phyloP scores from a whole-genome alignment of 768 basidiomycete genomes.

The Ephemerocybe angulata region DNA sequence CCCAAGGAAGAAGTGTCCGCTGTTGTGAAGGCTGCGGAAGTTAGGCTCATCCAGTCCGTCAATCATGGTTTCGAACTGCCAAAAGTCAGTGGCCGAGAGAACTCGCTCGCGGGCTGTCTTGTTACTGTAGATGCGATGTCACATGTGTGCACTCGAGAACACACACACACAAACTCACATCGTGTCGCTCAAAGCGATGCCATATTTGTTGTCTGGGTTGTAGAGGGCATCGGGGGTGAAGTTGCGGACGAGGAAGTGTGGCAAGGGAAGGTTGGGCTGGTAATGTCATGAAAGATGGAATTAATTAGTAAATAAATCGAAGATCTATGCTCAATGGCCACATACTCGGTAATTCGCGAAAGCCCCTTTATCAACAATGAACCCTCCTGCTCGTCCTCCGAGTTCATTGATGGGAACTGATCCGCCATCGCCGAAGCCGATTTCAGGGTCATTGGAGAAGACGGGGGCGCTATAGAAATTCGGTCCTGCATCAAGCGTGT shows the following conservation, averaged over 20 bases:
- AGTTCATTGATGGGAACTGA: constrained; percentile 9
- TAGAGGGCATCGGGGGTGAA: constrained; percentile 9
- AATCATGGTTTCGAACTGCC: constrained; percentile 9
- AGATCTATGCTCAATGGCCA: neutral
- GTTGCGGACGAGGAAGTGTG: constrained; percentile 12
- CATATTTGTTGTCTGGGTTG: constrained; percentile 8
- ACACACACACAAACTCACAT: neutral
- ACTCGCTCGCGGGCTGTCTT: constrained; percentile 5
- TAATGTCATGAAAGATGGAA: neutral
- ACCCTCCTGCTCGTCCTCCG: constrained; percentile 9
- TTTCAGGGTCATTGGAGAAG: constrained; percentile 9
- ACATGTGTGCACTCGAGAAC: neutral
- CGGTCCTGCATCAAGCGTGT: constrained; percentile 7
- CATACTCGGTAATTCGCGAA: constrained; percentile 7
- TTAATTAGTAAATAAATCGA: neutral
- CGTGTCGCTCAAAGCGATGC: constrained; percentile 6
- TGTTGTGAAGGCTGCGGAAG: constrained; percentile 8
- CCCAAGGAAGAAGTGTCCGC: constrained; percentile 8
- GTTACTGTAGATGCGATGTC: neutral
- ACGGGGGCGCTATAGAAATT: constrained; percentile 4
- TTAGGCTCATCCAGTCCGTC: constrained; percentile 9
- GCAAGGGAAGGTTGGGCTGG: constrained; percentile 7
- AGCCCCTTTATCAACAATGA: constrained; percentile 10
- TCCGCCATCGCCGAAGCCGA: constrained; percentile 8
- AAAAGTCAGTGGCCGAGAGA: constrained; percentile 2